Base-by-base conservation (phyloP, 2,329 filamentous ascomycete genomes). In the Xylaria sp. region DNA sequence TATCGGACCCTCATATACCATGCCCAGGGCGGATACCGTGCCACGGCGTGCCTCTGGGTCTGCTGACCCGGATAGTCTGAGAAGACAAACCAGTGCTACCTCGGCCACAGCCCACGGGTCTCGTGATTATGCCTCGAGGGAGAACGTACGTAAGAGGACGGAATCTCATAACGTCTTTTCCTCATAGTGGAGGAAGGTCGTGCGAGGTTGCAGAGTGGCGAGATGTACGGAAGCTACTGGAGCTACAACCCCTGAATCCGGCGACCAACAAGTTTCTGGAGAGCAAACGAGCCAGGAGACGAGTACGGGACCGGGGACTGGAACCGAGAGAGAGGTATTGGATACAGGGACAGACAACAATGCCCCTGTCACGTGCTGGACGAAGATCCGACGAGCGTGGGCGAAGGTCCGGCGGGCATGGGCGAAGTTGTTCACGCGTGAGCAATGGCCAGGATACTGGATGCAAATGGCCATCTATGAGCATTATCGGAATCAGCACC, bases 1-100 rank as follows among this genome's bases (percentile, higher is more conserved):
- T 34, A 66, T 71, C 7, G 71, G 71, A 1, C 71, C 71, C 1
- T 50, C 59, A 2, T 71, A 63, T 48, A 68, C 68, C 0, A 57
- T 63, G 18, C 58, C 68, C 10, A 70, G 67, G 39, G 62, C 66
- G 1, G 69, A 69, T 13, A 18, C 58, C 9, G 59, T 59, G 34
- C 44, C 57, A 23, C 61, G 69, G 5, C 30, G 50, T 4, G 53
- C 57, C 8, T 51, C 63, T 13, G 63, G 50, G 10, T 58, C 65
- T 39, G 34, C 52, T 19, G 61, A 62, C 35, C 55, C 64, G 52
- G 68, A 69, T 4, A 61, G 65, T 2, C 52, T 72, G 8, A 63
- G 56, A 39, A 66, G 59, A 58, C 63, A 64, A 39, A 63, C 58
- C 2, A 66, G 68, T 13, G 66, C 64, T 10, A 58, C 67, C 1